These are phyloP conservation scores for Allium sativum DNA, from an alignment of 106 monocot genomes.

Conservation along the genomic window DNA sequence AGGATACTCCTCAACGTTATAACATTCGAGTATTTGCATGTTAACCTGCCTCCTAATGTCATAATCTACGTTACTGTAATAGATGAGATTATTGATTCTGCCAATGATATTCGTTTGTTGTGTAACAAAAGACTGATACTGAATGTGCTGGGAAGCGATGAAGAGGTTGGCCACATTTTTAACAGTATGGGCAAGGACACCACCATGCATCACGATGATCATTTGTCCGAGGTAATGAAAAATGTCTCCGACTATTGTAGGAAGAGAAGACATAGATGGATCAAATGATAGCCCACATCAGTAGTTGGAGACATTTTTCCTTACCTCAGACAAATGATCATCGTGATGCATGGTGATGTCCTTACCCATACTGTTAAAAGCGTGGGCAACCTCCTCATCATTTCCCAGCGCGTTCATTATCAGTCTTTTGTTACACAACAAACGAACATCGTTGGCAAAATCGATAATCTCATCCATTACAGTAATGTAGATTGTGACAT, in stretches of 20 bases:
- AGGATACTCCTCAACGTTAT: conserved; percentile 21
- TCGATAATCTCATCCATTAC: conserved; percentile 15
- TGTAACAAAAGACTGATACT: conserved; percentile 1
- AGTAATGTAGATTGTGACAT: conserved; percentile 8
- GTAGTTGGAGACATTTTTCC: neutral
- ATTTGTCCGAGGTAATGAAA: neutral
- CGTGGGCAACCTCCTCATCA: neutral
- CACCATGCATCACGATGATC: neutral
- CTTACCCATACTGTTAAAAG: neutral
- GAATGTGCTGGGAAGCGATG: conserved; percentile 20
- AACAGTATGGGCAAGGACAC: neutral
- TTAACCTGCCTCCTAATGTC: neutral
- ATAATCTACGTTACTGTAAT: conserved; percentile 13
- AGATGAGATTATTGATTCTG: conserved; percentile 12
- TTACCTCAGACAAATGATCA: neutral
- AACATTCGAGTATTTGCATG: conserved; percentile 21
- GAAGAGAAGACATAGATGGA: too few relatives aligned
- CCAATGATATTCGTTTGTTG: conserved; percentile 6
- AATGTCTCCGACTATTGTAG: neutral
- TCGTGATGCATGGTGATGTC: neutral
- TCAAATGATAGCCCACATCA: too few relatives aligned
- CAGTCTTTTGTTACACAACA: conserved; percentile 4
- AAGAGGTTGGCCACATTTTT: neutral
- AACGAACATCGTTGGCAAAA: conserved; percentile 6
- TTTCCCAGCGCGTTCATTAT: conserved; percentile 18